Percentiles rank a stretch among this genome's conserved stretches.
phyloP scores from a whole-genome alignment of 768 basidiomycete genomes.

The Leccinum aurantiacum region DNA sequence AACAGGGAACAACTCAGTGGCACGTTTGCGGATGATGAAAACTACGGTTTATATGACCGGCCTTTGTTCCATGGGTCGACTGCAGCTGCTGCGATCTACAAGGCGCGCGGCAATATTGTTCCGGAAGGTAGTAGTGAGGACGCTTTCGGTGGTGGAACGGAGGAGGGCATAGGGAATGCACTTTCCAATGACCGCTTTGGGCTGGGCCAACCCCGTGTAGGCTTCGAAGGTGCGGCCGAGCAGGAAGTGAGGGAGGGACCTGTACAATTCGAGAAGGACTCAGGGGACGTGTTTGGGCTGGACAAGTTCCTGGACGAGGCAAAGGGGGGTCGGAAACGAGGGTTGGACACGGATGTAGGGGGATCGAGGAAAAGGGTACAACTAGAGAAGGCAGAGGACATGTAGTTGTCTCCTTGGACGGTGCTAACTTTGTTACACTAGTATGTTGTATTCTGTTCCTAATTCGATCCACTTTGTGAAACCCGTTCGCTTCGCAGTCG shows the following conservation, averaged over 20 bases:
- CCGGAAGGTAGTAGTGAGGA: conserved; percentile 78
- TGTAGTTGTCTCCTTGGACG: conserved; percentile 24
- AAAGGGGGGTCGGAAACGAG: conserved; percentile 90
- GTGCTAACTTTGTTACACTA: not conserved
- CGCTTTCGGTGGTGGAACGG: conserved; percentile 90
- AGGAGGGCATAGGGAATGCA: conserved; percentile 89
- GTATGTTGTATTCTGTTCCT: not conserved
- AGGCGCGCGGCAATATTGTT: conserved; percentile 82
- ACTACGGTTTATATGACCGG: conserved; percentile 92
- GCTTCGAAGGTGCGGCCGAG: conserved; percentile 88
- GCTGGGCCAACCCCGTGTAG: conserved; percentile 77
- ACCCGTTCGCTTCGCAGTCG: not conserved
- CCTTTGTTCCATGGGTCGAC: conserved; percentile 96
- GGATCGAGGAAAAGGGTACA: conserved; percentile 69
- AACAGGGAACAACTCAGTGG: conserved; percentile 87
- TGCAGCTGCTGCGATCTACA: conserved; percentile 99
- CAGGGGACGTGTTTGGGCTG: conserved; percentile 93
- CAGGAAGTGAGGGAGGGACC: conserved; percentile 89
- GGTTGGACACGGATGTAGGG: conserved; percentile 74
- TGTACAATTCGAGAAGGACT: conserved; percentile 98
- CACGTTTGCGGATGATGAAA: conserved; percentile 87
- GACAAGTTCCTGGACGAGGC: conserved; percentile 98
- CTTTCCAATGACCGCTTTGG: conserved; percentile 93
- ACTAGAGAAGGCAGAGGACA: conserved; percentile 57
- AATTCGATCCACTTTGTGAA: not conserved